Evolutionary conservation across 768 basidiomycete species (phyloP).

Genomic region (Tricholoma bakamatsutake): DNA sequence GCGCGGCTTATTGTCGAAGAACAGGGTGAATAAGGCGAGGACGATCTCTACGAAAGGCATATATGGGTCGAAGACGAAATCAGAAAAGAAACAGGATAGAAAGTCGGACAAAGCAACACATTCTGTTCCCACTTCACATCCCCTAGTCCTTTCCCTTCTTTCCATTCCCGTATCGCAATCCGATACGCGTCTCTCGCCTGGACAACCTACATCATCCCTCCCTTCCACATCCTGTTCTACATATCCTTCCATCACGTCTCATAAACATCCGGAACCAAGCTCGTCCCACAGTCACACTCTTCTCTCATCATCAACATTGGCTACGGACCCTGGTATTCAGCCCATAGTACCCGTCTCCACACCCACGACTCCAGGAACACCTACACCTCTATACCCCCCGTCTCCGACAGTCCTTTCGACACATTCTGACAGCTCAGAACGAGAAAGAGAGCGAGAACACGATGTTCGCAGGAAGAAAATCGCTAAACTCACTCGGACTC

Average conservation of each 20-base stretch:
- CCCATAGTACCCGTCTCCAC: conserved; percentile 12
- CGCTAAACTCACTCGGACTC: conserved; percentile 45
- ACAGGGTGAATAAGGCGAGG: neutral
- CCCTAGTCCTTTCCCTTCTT: neutral
- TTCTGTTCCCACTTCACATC: neutral
- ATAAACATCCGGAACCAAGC: neutral
- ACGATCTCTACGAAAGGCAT: neutral
- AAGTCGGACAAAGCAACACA: neutral
- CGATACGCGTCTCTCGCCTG: neutral
- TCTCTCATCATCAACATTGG: conserved; percentile 9
- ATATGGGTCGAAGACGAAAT: neutral
- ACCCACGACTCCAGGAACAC: conserved; percentile 13
- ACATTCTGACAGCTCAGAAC: neutral
- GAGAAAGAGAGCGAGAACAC: conserved; percentile 19
- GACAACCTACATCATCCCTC: neutral
- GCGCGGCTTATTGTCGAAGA: neutral
- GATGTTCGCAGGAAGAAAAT: conserved; percentile 35
- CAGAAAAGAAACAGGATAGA: neutral
- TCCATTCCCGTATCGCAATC: neutral
- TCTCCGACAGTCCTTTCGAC: conserved; percentile 20
- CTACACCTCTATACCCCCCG: conserved; percentile 6
- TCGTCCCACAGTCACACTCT: neutral
- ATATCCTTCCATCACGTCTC: neutral
- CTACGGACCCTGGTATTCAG: conserved; percentile 11
- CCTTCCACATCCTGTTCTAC: neutral